Base-by-base conservation (phyloP, 148 eudicot genomes). In the Pouteria glomerata region DNA sequence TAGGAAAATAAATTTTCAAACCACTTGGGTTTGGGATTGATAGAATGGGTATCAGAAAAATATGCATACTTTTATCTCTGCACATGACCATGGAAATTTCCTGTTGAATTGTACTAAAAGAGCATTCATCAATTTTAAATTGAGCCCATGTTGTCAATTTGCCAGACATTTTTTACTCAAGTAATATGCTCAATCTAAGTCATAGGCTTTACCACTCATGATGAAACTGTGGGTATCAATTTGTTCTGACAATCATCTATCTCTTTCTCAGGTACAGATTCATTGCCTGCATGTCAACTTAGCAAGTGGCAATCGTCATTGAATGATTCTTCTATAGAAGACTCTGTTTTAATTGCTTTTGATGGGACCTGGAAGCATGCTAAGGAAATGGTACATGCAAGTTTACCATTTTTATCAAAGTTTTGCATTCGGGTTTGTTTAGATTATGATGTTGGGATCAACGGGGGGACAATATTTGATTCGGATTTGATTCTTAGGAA, bases 331-430 rank as follows among this genome's bases (percentile, higher is more conserved):
- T 35, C 16, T 37, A 1, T 27, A 52, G 77, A 71, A 27, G 58
- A 79, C 33, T 71, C 18, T 67, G 86, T 92, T 42, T 62, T 95
- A 82, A 88, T 95, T 74, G 90, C 87, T 75, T 89, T 91, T 74
- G 99, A 95, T 75, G 99, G 92, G 41, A 95, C 97, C 65, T 95
- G 99, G 99, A 91, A 95, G 79, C 97, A 95, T 72, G 99, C 97
- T 19, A 91, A 85, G 86, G 99, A 95, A 74, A 91, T 95, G 99
- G 80, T 95, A 69, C 82, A 50, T 56, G 97, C 99, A n/a, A 95
- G 97, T 77, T 84, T 91, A 70, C 88, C 93, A 34, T 95, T 95
- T 82, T 24, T 95, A 71, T 86, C 94, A 2, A 91, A 86, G 77
- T 95, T 91, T 76, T 86, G 96, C 3, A 67, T 80, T 73, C 79